phyloP scores from a whole-genome alignment of 768 basidiomycete genomes.

The Pleurotus pulmonarius region DNA sequence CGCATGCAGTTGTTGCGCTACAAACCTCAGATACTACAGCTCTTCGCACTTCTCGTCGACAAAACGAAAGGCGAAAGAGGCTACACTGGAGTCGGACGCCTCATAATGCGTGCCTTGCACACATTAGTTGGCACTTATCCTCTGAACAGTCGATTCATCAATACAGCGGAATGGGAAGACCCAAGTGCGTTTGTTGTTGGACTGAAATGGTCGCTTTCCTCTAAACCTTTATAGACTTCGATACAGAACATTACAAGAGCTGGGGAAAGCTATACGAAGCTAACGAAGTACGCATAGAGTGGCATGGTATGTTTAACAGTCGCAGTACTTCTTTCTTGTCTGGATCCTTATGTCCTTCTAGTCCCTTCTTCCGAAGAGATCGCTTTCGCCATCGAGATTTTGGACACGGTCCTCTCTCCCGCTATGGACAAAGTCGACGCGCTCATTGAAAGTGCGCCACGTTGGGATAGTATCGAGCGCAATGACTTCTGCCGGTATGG shows the following conservation, averaged over 20 bases:
- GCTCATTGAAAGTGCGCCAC: constrained; percentile 49
- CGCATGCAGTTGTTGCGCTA: constrained; percentile 61
- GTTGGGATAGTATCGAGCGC: constrained; percentile 63
- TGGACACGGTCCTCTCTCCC: constrained; percentile 65
- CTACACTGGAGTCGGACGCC: constrained; percentile 73
- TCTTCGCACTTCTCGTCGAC: constrained; percentile 66
- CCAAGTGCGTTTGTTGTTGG: constrained; percentile 45
- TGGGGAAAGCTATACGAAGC: constrained; percentile 84
- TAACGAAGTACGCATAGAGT: constrained; percentile 78
- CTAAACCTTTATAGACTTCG: constrained; percentile 45
- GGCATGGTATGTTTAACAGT: constrained; percentile 62
- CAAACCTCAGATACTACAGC: constrained; percentile 56
- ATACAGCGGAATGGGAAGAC: constrained; percentile 75
- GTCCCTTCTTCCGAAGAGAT: constrained; percentile 72
- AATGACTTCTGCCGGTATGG: constrained; percentile 83
- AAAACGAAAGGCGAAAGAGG: constrained; percentile 87
- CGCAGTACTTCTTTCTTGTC: neutral
- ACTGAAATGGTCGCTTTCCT: neutral
- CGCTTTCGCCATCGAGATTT: constrained; percentile 72
- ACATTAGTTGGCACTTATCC: constrained; percentile 77
- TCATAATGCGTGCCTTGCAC: constrained; percentile 72
- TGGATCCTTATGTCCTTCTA: constrained; percentile 18
- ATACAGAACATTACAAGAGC: constrained; percentile 54
- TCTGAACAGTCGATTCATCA: constrained; percentile 75
- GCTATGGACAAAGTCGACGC: constrained; percentile 63